Base-by-base conservation (phyloP, 148 eudicot species). In the Nepenthes mirabilis region DNA sequence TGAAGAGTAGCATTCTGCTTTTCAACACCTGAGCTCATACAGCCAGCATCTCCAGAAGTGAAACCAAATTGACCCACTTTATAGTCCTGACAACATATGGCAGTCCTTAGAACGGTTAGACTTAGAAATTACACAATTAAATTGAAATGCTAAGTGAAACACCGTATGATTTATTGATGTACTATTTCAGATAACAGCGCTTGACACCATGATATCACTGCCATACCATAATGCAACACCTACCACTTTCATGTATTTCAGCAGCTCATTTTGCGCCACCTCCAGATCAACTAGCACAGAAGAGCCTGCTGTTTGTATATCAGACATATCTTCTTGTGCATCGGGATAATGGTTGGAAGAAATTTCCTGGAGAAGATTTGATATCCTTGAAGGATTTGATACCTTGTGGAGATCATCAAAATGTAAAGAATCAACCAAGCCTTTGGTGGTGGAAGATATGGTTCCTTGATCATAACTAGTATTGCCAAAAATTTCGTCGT, bases 371-470 rank as follows among this genome's bases (percentile, higher is more conserved):
- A 65, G 77, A 65, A 33, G 67, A 33, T 56, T 34, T 51, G 76
- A 78, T 58, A 63, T 52, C 55, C 6, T 33, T 9, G 37, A 59
- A 59, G 70, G 60, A 69, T 60, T 52, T 37, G 80, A 62, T 57
- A 43, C 57, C 45, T 49, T 60, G 23, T 51, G 40, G 67, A 72
- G 70, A 64, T 72, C 71, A 71, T 83, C 82, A 55, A 73, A 77
- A 57, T 66, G 71, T 63, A 82, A 64, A 49, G 83, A 66, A 52
- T 32, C 69, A 54, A 68, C 69, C 59, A 61, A 40, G 70, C 69
- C 73, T 65, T 70, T 75, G 61, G 57, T 40, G 58, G 75, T 55
- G 34, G 76, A 58, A 35, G 68, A 62, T 36, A 50, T 63, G 43
- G 47, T 64, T 70, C 64, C 71, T 55, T 65, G 65, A 65, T 64